Percentiles rank a stretch among this genome's conserved stretches.
Evolutionary conservation across 768 basidiomycete genomes (phyloP).

Genomic region (Bullera alba): DNA sequence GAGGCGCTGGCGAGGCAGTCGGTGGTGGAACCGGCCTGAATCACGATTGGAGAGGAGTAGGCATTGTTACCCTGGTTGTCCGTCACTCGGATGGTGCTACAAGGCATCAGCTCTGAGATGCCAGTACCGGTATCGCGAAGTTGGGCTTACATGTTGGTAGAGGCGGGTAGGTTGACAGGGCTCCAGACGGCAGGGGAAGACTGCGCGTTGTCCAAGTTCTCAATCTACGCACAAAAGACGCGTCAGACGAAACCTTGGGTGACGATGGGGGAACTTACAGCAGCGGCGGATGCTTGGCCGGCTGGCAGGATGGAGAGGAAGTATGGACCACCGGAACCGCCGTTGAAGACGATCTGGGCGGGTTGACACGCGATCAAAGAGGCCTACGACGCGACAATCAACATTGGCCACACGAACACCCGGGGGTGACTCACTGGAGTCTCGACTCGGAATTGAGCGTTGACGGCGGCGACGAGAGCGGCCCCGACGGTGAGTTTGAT

Average conservation of each 20-base stretch:
- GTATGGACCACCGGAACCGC: constrained; percentile 19
- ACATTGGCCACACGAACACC: background rate
- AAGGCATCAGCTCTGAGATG: background rate
- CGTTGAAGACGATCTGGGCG: constrained; percentile 15
- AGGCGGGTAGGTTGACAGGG: constrained; percentile 23
- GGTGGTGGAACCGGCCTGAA: constrained; percentile 33
- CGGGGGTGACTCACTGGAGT: constrained; percentile 21
- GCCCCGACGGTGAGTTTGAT: constrained; percentile 19
- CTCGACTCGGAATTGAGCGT: constrained; percentile 15
- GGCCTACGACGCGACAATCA: constrained; percentile 16
- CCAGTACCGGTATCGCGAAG: background rate
- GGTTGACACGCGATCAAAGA: constrained; percentile 33
- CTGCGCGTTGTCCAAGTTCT: too few species aligned
- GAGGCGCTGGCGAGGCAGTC: constrained; percentile 21
- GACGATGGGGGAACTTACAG: constrained; percentile 12
- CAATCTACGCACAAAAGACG: constrained; percentile 4
- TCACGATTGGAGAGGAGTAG: constrained; percentile 29
- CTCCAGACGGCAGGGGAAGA: constrained; percentile 19
- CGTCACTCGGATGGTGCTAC: constrained; percentile 23
- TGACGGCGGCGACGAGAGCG: constrained; percentile 13
- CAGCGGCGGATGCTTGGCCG: constrained; percentile 21
- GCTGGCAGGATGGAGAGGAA: constrained; percentile 29
- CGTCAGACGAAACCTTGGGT: constrained; percentile 7
- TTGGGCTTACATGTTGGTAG: constrained; percentile 27
- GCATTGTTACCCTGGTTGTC: constrained; percentile 33